Conservation (phyloP, 345 rosid species). For the Salix caprea region DNA sequence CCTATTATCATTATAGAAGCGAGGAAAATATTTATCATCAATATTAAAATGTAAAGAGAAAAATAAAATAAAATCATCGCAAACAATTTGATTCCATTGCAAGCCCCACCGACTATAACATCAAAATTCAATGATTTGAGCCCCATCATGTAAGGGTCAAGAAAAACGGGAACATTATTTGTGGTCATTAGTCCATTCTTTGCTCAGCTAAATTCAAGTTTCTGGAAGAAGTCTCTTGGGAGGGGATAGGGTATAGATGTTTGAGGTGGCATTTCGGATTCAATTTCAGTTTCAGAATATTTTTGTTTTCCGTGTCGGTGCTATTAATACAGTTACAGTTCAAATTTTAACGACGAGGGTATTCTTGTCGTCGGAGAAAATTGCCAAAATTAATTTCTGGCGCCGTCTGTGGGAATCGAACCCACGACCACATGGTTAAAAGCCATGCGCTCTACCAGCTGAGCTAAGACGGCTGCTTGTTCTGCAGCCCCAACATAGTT, state of each 20-base stretch:
- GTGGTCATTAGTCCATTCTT: background rate
- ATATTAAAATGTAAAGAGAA: background rate
- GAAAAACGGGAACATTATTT: background rate
- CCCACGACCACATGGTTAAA: constrained; percentile 74
- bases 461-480: constrained; percentile 48
- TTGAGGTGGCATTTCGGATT: constrained; percentile 6
- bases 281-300: background rate
- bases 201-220: background rate
- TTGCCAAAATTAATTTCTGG: background rate
- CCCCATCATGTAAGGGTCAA: background rate
- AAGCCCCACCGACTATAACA: background rate
- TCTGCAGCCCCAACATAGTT: too few species aligned
- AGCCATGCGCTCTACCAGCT: constrained; percentile 75
- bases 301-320: too few species aligned
- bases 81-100: background rate
- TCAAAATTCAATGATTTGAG: background rate
- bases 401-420: constrained; percentile 65
- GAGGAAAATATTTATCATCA: background rate
- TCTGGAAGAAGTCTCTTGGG: background rate
- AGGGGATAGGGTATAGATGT: constrained; percentile 3
- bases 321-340: background rate
- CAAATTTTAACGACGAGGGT: constrained; percentile 1
- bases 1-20: background rate
- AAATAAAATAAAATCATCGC: background rate
- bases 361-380: constrained; percentile 1